A percentile compares a stretch with the other conserved stretches of the same genome.
These are phyloP conservation scores for Petasospora rhodanensis DNA, from an alignment of 1,139 yeast genomes.

Conservation along the genomic window DNA sequence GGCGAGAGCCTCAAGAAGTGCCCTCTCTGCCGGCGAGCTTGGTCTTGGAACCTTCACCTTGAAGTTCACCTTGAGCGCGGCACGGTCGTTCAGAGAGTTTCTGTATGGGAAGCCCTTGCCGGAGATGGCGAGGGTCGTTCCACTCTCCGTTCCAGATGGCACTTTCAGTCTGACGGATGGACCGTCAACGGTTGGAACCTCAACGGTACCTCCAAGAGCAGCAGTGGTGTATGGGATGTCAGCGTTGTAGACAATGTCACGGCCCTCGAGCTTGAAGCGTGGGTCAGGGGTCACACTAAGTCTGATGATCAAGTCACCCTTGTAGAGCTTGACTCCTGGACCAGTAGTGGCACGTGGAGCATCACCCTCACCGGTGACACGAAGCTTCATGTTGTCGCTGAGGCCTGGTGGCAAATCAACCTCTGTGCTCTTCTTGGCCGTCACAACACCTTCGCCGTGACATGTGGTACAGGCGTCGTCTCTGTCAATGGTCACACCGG, in stretches of 20 bases:
- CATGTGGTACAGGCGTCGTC: constrained; percentile 74
- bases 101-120: constrained; percentile 83
- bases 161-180: constrained; percentile 70
- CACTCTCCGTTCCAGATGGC: constrained; percentile 83
- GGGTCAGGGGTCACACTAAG: constrained; percentile 74
- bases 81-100: constrained; percentile 56
- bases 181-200: constrained; percentile 84
- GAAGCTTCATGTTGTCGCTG: constrained; percentile 77
- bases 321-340: constrained; percentile 53
- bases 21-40: constrained; percentile 80
- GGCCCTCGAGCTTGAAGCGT: constrained; percentile 59
- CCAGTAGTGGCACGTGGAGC: constrained; percentile 73
- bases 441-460: constrained; percentile 85
- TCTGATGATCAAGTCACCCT: constrained; percentile 86
- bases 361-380: constrained; percentile 88
- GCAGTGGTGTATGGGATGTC: constrained; percentile 93
- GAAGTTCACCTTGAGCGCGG: constrained; percentile 74
- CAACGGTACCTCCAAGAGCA: constrained; percentile 86
- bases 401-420: constrained; percentile 89
- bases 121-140: constrained; percentile 70
- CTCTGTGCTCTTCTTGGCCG: constrained; percentile 60
- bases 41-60: constrained; percentile 72
- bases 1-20: constrained; percentile 92
- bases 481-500: constrained; percentile 72
- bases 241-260: constrained; percentile 58